Percentiles rank a stretch among this genome's conserved stretches.
These are phyloP conservation scores for Xylogone sp. DNA, from an alignment of 2,329 filamentous ascomycete genomes.

Conservation along the genomic window DNA sequence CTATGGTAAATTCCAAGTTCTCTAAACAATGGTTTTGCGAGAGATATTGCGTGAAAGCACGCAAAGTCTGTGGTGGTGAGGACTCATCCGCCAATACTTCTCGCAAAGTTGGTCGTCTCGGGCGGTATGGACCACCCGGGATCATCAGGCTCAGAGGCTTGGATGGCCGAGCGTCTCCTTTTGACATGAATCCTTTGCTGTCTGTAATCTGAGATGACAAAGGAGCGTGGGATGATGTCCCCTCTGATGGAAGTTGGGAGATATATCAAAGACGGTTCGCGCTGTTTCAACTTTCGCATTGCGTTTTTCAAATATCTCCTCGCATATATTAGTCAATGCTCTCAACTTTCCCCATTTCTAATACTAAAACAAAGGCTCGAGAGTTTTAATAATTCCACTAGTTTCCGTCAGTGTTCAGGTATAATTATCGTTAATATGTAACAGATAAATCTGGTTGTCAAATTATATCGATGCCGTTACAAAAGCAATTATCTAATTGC, in stretches of 20 bases:
- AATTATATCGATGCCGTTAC: neutral
- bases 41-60: constrained; percentile 92
- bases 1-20: constrained; percentile 94
- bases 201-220: constrained; percentile 35
- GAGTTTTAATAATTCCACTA: neutral
- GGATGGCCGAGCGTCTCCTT: constrained; percentile 36
- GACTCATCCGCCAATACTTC: constrained; percentile 88
- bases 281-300: constrained; percentile 29
- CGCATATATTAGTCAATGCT: constrained; percentile 33
- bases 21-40: constrained; percentile 97
- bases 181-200: constrained; percentile 47
- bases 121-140: constrained; percentile 44
- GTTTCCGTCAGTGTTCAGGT: neutral
- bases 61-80: constrained; percentile 82
- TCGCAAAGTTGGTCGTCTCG: constrained; percentile 67
- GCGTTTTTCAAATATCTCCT: constrained; percentile 31
- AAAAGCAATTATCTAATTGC: neutral
- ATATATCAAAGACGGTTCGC: constrained; percentile 26
- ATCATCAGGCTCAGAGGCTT: constrained; percentile 43
- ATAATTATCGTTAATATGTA: neutral
- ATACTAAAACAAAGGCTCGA: neutral
- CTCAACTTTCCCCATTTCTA: neutral
- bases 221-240: constrained; percentile 27
- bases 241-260: constrained; percentile 18
- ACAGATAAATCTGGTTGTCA: neutral